Evolutionary conservation across 2,329 filamentous ascomycete species (phyloP), one percentile per base, ranked within the genome.

Genomic region (Ceratocystis eucalypticola): DNA sequence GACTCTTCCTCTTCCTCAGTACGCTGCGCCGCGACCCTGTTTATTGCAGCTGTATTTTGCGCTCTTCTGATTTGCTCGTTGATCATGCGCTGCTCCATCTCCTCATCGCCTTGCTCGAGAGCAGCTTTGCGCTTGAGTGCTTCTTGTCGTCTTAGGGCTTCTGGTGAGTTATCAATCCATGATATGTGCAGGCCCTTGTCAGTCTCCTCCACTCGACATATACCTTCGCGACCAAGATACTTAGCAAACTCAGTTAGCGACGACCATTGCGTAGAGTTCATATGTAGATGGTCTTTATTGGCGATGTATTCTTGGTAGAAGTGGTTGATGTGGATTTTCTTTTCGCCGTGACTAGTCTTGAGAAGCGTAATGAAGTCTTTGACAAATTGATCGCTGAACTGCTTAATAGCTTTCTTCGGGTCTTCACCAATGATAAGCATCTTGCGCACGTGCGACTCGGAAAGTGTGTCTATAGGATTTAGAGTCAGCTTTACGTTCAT

Each of bases 221-320:
- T 85, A 0, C 93, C 89, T 74, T 97, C 91, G 25, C 88, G 79
- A 0, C 93, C 92, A 0, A 99, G 77, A 72, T 89, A 79, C 73
- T 96, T 96, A 15, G 89, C 90, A 73, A 96, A 96, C 71, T 97
- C 91, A 2, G 91, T 93, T 71, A 99, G 77, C 65, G 84, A 89
- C 3, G 87, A 84, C 91, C 91, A 97, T 72, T 88, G 87, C 0
- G 94, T 97, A 6, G 91, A 81, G 75, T 96, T 96, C 88, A 97
- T 91, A 74, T 97, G 94, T 7, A 94, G 79, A 74, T 97, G 93
- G 72, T 91, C 82, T 75, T 92, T 91, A 71, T 93, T 88, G 17
- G 85, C 82, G 71, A 97, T 96, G 72, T 96, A 94, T 73, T 92
- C 87, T 74, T 97, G 91, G 76, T 99, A 99, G 75, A 97, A 97